A percentile compares a stretch with the other conserved stretches of the same genome.
Conservation (phyloP, 225 moss, liverwort and hornwort species). For the Antitrichia curtipendula region DNA sequence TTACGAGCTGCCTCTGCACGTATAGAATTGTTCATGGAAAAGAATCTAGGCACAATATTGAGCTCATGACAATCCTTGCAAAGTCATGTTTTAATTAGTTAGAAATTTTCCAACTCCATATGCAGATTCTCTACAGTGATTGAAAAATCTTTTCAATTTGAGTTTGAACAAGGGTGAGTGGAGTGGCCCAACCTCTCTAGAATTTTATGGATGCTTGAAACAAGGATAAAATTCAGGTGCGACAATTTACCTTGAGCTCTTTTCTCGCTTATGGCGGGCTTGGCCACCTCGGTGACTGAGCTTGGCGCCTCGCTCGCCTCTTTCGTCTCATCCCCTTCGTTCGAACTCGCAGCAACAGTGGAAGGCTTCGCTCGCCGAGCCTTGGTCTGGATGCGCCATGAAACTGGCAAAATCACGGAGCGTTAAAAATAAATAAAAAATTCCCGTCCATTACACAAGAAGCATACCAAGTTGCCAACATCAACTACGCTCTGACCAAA, state of each 20-base stretch:
- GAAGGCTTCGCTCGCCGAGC: not conserved
- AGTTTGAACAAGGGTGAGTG: not conserved
- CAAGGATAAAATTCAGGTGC: not conserved
- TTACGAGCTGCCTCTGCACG: not conserved
- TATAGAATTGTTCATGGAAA: not conserved
- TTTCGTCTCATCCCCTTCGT: constrained; percentile 1
- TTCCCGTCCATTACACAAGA: not conserved
- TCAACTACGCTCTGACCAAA: not conserved
- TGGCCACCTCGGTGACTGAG: not conserved
- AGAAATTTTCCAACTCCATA: not conserved
- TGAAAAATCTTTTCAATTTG: not conserved
- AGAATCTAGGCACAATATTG: not conserved
- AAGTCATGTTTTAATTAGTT: not conserved
- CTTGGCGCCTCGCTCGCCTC: not conserved
- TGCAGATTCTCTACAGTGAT: not conserved
- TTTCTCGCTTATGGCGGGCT: not conserved
- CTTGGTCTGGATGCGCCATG: not conserved
- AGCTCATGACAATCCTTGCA: not conserved
- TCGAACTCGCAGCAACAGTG: not conserved
- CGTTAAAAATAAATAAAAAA: not conserved
- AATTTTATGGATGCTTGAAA: not conserved
- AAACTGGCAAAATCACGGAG: not conserved
- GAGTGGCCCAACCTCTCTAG: not conserved
- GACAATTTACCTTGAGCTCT: constrained; percentile 12
- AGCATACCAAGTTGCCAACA: not conserved